phyloP scores from a whole-genome alignment of 1,284 basidiomycete species.

The Porodaedalea pini region DNA sequence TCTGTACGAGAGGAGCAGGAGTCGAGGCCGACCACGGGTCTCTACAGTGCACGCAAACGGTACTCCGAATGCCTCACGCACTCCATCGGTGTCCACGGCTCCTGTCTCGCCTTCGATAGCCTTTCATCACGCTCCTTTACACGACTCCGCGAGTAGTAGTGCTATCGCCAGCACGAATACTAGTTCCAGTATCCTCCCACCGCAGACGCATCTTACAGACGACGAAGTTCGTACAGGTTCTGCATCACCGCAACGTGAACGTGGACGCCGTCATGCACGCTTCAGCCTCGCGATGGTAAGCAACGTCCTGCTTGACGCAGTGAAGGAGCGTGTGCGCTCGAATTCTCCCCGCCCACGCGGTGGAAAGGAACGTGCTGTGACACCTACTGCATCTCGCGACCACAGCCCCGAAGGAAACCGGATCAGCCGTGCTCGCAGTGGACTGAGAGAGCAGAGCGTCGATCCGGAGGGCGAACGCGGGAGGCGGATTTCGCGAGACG shows the following conservation, averaged over 20 bases:
- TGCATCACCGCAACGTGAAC: conserved; percentile 15
- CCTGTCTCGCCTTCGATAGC: conserved; percentile 8
- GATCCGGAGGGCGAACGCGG: conserved; percentile 10
- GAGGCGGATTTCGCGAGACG: conserved; percentile 9
- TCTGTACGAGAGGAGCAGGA: conserved; percentile 18
- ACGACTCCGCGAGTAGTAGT: neutral
- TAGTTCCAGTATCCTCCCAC: conserved; percentile 3
- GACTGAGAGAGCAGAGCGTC: conserved; percentile 11
- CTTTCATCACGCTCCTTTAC: neutral
- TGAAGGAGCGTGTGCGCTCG: conserved; percentile 42
- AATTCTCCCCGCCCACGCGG: conserved; percentile 31
- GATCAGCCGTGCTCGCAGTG: conserved; percentile 18
- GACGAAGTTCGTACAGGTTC: conserved; percentile 3
- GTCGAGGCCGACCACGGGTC: conserved; percentile 8
- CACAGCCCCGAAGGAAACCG: conserved; percentile 12
- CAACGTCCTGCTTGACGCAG: conserved; percentile 36
- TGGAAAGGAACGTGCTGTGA: conserved; percentile 4
- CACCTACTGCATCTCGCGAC: conserved; percentile 14
- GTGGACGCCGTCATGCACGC: conserved; percentile 35
- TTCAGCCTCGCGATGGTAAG: conserved; percentile 38
- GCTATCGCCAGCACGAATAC: neutral
- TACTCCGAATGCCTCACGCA: conserved; percentile 10
- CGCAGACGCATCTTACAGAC: conserved; percentile 8
- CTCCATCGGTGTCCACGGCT: conserved; percentile 17
- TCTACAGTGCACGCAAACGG: neutral